Percentiles rank a stretch among this genome's conserved stretches.
Evolutionary conservation across 2,329 filamentous ascomycete species (phyloP).

Genomic region (Ceratocystis alfenasii): DNA sequence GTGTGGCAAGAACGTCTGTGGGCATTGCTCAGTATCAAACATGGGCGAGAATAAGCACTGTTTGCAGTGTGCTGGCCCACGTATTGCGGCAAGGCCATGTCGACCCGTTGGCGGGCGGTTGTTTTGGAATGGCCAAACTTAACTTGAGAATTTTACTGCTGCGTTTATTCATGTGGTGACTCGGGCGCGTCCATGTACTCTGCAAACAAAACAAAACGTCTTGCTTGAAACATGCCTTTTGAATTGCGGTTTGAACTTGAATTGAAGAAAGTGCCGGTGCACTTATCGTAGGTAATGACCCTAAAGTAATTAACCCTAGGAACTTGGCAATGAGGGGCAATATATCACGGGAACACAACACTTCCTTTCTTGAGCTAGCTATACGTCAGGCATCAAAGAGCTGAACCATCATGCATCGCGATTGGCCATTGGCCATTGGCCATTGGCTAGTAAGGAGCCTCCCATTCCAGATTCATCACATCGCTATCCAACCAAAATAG

Average conservation of each 20-base stretch:
- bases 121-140: background rate
- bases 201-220: background rate
- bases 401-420: background rate
- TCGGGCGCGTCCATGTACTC: background rate
- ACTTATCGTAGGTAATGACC: background rate
- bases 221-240: background rate
- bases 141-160: background rate
- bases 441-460: background rate
- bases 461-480: slow-evolving; percentile 1
- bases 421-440: background rate
- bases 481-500: background rate
- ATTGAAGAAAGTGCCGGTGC: no score
- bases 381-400: background rate
- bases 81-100: slow-evolving; percentile 22
- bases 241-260: no score
- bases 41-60: slow-evolving; percentile 44
- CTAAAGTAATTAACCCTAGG: background rate
- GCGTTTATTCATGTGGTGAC: background rate
- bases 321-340: background rate
- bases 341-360: background rate
- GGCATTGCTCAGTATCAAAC: slow-evolving; percentile 47
- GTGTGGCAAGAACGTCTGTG: slow-evolving; percentile 47
- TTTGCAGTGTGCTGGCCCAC: slow-evolving; percentile 38
- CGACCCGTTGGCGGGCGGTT: slow-evolving; percentile 24
- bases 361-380: background rate